These are phyloP conservation scores for Leccinum huronense DNA, from an alignment of 1,284 basidiomycete genomes.

Conservation along the genomic window DNA sequence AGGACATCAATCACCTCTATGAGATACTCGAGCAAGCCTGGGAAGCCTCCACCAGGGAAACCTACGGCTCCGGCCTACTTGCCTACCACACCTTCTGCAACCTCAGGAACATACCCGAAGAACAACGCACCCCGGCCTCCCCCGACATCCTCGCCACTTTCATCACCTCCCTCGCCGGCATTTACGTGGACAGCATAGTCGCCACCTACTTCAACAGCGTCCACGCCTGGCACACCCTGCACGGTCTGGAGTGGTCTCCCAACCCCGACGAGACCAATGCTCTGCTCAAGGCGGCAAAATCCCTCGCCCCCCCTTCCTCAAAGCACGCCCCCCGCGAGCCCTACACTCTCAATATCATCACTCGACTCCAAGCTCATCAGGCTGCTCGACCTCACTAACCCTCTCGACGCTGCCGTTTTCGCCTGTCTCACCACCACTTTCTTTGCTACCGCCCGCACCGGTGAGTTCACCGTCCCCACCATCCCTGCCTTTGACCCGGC, in stretches of 20 bases:
- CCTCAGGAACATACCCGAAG: background rate
- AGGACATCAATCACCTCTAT: background rate
- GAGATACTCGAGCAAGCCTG: background rate
- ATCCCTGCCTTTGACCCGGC: background rate
- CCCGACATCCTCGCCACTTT: background rate
- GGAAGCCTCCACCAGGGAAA: background rate
- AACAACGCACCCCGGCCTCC: fast-evolving
- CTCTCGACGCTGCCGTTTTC: background rate
- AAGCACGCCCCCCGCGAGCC: background rate
- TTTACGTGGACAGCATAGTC: background rate
- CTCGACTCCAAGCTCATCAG: background rate
- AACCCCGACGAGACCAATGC: background rate
- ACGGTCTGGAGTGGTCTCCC: background rate
- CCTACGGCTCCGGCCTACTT: background rate
- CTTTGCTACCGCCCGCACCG: background rate
- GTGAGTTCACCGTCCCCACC: background rate
- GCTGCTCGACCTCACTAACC: background rate
- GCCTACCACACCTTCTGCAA: slow-evolving; percentile 6
- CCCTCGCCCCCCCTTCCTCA: background rate
- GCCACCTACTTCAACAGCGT: background rate
- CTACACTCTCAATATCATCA: background rate
- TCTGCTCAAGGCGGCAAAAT: background rate
- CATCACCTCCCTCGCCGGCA: background rate
- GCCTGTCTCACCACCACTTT: slow-evolving; percentile 5
- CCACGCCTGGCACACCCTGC: background rate